Evolutionary conservation across 495 filamentous ascomycete genomes (phyloP), one percentile per base, ranked within the genome.

Genomic region (Bacidia rubella): DNA sequence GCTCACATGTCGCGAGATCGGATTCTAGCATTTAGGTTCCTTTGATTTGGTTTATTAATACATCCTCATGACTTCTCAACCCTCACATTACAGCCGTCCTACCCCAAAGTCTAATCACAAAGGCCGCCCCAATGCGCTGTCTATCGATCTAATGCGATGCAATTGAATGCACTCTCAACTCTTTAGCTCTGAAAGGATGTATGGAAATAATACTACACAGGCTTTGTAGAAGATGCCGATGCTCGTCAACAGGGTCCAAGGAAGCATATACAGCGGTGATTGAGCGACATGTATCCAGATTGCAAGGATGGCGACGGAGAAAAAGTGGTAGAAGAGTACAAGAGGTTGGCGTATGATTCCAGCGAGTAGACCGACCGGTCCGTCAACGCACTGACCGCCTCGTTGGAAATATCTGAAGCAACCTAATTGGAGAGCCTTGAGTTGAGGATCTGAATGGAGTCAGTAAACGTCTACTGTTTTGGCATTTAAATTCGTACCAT

Each of bases 351-450:
- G 74, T 62, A 93, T 82, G 43, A 96, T 73, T 44, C 90, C 93
- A 2, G 82, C 92, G 1, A 98, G 72, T 44, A 98, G 71, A 22
- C 87, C 83, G 48, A 85, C 79, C 4, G 92, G 92, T 20, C 81
- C 86, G 54, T 83, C 75, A 29, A 87, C 73, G 62, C 77, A 81
- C 45, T 69, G 66, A 51, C 80, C 76, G 38, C 92, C 93, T 35
- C 77, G 67, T 63, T 88, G 71, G 72, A 98, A 98, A 65, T 98
- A 98, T 41, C 74, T 71, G 73, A 97, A 97, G 70, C 93, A 97
- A 44, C 92, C 92, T 47, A 74, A 78, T 70, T 95, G 88, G 26
- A 97, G 81, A 27, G 83, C 81, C 54, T 74, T 75, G 35, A 98
- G 82, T 54, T 87, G 74, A 39, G 69, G 58, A 65, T 90, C 85